phyloP scores from a whole-genome alignment of 345 rosid species.

The Citrus reticulata region DNA sequence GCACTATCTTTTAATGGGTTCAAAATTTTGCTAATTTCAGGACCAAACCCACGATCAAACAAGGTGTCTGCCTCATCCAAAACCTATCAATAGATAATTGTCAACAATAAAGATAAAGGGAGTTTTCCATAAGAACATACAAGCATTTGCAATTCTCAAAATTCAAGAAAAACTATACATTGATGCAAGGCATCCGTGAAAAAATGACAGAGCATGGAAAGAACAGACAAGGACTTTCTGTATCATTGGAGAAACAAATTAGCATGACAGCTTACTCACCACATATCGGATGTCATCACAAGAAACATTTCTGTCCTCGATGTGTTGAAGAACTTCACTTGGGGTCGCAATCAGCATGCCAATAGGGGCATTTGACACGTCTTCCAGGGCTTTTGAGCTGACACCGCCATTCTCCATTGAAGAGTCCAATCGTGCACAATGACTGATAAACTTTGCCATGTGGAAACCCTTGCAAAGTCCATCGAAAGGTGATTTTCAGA shows the following conservation, averaged over 20 bases:
- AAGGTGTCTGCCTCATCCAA: constrained; percentile 22
- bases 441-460: constrained; percentile 51
- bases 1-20: constrained; percentile 6
- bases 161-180: neutral
- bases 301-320: constrained; percentile 22
- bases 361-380: constrained; percentile 43
- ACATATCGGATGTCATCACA: constrained; percentile 32
- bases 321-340: constrained; percentile 21
- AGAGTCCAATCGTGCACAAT: constrained; percentile 48
- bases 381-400: constrained; percentile 41
- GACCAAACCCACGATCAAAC: constrained; percentile 18
- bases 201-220: too few species aligned
- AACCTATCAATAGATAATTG: constrained; percentile 8
- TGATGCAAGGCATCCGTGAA: too few species aligned
- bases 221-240: too few species aligned
- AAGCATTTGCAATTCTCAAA: neutral
- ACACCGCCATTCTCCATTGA: constrained; percentile 43
- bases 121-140: neutral
- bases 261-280: constrained; percentile 23
- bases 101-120: neutral
- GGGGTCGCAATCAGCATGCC: constrained; percentile 48
- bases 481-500: constrained; percentile 2
- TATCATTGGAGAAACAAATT: neutral
- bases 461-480: constrained; percentile 39
- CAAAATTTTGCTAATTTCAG: constrained; percentile 14